Evolutionary conservation across 1,284 basidiomycete genomes (phyloP).

Genomic region (Anthracocystis setariae): DNA sequence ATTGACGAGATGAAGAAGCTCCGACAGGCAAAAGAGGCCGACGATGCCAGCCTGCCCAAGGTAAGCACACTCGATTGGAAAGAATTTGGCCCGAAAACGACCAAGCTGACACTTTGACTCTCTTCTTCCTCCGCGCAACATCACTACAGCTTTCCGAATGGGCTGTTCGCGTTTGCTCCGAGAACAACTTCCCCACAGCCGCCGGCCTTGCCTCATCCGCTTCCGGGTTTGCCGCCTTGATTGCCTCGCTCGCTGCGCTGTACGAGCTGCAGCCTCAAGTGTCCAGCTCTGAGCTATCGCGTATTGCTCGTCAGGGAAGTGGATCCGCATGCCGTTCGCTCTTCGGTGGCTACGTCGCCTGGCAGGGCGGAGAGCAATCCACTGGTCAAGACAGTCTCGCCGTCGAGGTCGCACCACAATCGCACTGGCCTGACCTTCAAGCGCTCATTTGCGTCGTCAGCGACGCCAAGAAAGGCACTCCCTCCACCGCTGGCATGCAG

Average conservation of each 20-base stretch:
- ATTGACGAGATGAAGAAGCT: conserved; percentile 86
- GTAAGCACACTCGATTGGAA: conserved; percentile 18
- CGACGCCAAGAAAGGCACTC: conserved; percentile 96
- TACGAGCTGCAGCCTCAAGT: conserved; percentile 78
- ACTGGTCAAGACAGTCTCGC: conserved; percentile 89
- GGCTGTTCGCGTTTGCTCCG: conserved; percentile 79
- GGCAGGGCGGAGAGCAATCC: conserved; percentile 79
- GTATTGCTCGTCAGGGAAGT: conserved; percentile 94
- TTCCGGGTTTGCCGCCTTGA: conserved; percentile 94
- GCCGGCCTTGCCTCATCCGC: conserved; percentile 97
- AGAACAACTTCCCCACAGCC: conserved; percentile 99
- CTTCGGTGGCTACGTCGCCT: conserved; percentile 96
- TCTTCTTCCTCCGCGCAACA: background rate
- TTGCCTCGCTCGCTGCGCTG: conserved; percentile 85
- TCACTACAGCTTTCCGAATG: conserved; percentile 54
- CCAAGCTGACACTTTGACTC: background rate
- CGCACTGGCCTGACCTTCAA: conserved; percentile 84
- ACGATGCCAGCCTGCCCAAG: conserved; percentile 53
- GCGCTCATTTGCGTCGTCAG: conserved; percentile 97
- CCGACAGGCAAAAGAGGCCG: conserved; percentile 77
- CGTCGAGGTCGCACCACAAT: conserved; percentile 76
- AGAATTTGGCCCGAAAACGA: background rate
- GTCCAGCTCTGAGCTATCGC: conserved; percentile 78
- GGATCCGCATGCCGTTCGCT: conserved; percentile 97
- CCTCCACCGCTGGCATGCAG: conserved; percentile 96